phyloP scores from a whole-genome alignment of 2,329 filamentous ascomycete genomes.

The Ciborinia camelliae region DNA sequence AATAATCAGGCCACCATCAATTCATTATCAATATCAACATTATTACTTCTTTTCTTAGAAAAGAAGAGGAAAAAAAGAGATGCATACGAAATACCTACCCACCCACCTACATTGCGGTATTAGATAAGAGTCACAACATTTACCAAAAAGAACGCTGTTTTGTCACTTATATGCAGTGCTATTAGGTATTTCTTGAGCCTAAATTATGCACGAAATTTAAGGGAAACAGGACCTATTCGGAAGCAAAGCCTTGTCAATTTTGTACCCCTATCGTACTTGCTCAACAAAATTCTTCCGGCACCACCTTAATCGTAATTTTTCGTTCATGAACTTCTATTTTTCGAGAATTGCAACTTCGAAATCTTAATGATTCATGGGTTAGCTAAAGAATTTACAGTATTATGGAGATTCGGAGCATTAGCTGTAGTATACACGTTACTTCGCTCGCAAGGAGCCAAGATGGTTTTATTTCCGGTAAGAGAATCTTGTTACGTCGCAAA shows the following conservation, averaged over 20 bases:
- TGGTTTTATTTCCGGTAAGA: slow-evolving; percentile 2
- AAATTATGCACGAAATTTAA: neutral
- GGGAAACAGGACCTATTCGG: neutral
- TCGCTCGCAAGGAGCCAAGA: neutral
- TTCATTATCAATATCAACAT: neutral
- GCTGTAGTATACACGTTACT: slow-evolving; percentile 2
- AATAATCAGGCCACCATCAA: slow-evolving; percentile 14
- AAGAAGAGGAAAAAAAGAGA: neutral
- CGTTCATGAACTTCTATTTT: neutral
- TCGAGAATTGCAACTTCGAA: neutral
- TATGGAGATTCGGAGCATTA: neutral
- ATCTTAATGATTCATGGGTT: neutral
- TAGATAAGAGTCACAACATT: slow-evolving; percentile 6
- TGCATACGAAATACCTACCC: neutral
- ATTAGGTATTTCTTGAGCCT: neutral
- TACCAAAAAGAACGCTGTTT: slow-evolving; percentile 6
- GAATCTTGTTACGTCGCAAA: neutral
- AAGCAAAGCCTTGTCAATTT: neutral
- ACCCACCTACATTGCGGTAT: neutral
- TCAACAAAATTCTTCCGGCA: slow-evolving; percentile 12
- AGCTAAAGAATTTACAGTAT: neutral
- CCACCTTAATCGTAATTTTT: neutral
- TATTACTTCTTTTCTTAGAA: neutral
- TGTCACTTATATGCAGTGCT: slow-evolving; percentile 10
- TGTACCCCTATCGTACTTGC: slow-evolving; percentile 3